Conservation (phyloP, 257 asterid genomes). For the Gentiana dahurica region DNA sequence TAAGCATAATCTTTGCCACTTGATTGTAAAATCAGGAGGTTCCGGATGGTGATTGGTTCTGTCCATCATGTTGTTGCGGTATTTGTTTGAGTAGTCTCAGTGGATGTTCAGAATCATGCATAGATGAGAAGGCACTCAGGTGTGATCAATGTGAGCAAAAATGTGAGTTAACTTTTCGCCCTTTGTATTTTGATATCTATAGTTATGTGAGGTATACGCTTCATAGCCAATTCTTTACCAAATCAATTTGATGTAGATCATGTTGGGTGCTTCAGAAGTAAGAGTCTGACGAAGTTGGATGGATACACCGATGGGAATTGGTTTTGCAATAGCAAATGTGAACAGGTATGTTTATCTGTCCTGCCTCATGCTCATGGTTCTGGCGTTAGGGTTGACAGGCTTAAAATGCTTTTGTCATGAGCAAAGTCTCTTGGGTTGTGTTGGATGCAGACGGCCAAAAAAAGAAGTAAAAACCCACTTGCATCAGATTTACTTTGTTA, state of each 20-base stretch:
- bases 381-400: no score
- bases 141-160: slow-evolving; percentile 73
- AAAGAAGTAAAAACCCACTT: no score
- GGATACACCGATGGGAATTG: slow-evolving; percentile 33
- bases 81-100: slow-evolving; percentile 41
- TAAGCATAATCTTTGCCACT: slow-evolving; percentile 3
- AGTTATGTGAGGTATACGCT: no score
- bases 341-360: slow-evolving; percentile 38
- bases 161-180: slow-evolving; percentile 39
- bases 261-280: slow-evolving; percentile 41
- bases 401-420: no score
- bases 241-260: slow-evolving; percentile 47
- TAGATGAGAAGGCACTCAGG: slow-evolving; percentile 19
- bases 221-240: slow-evolving; percentile 2
- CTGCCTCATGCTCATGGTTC: neutral
- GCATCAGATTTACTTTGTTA: no score
- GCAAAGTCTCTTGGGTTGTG: no score
- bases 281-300: slow-evolving; percentile 22
- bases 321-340: slow-evolving; percentile 63
- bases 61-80: slow-evolving; percentile 88
- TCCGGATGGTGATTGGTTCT: slow-evolving; percentile 96
- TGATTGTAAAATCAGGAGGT: slow-evolving; percentile 39
- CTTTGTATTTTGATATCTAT: neutral
- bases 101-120: slow-evolving; percentile 14
- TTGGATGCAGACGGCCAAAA: no score